A percentile compares a stretch with the other conserved stretches of the same genome.
Evolutionary conservation across 2,329 filamentous ascomycete genomes (phyloP).

Genomic region (Domatiomyces catenatus): DNA sequence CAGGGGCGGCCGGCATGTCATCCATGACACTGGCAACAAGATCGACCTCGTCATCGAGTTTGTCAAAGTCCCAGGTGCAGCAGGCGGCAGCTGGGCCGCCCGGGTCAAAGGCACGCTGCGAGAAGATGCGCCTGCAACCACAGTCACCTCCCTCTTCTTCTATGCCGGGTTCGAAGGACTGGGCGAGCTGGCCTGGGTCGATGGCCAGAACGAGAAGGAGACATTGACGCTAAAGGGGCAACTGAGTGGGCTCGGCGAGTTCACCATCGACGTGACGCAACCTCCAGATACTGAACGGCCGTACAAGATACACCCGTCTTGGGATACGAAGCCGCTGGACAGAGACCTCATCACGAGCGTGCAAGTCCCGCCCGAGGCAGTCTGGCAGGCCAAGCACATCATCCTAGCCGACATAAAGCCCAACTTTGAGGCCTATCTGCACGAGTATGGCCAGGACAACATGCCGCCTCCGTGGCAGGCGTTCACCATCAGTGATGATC

Average conservation of each 20-base stretch:
- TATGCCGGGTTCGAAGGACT: constrained; percentile 68
- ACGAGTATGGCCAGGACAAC: constrained; percentile 46
- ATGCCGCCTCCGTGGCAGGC: constrained; percentile 71
- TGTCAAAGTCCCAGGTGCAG: constrained; percentile 76
- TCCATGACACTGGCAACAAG: constrained; percentile 76
- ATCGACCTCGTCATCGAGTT: constrained; percentile 88
- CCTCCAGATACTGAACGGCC: constrained; percentile 48
- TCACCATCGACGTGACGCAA: constrained; percentile 60
- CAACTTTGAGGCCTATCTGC: constrained; percentile 44
- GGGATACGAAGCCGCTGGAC: constrained; percentile 54
- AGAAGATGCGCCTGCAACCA: constrained; percentile 47
- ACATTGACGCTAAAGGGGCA: constrained; percentile 56
- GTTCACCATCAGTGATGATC: constrained; percentile 59
- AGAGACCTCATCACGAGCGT: constrained; percentile 61
- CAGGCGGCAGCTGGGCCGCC: constrained; percentile 80
- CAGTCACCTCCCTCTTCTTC: constrained; percentile 67
- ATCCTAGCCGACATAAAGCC: constrained; percentile 49
- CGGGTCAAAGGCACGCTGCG: constrained; percentile 69
- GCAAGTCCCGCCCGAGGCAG: constrained; percentile 46
- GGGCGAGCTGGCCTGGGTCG: constrained; percentile 48
- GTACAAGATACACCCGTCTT: constrained; percentile 48
- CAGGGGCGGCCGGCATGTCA: constrained; percentile 71
- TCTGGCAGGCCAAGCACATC: constrained; percentile 74
- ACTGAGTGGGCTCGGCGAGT: constrained; percentile 59
- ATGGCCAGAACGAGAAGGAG: constrained; percentile 39